Conservation (phyloP, 2,329 filamentous ascomycete species). For the Aureobasidium namibiae region DNA sequence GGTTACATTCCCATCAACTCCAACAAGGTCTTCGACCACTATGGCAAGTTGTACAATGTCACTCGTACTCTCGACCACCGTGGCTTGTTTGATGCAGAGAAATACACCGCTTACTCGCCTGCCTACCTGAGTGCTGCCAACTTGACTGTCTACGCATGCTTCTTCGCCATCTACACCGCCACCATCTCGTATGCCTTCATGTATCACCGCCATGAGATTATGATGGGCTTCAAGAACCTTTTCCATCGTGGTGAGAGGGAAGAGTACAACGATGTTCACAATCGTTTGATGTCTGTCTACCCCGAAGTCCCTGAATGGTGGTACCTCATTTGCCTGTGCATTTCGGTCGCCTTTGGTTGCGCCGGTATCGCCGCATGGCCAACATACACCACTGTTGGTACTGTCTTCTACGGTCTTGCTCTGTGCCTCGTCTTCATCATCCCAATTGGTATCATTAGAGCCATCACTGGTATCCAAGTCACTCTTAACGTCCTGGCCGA, state of each 20-base stretch:
- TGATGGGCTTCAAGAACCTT: not conserved
- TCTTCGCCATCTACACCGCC: constrained; percentile 2
- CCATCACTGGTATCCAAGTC: constrained; percentile 1
- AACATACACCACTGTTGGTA: constrained; percentile 1
- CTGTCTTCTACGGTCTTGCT: constrained; percentile 5
- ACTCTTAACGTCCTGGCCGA: constrained; percentile 1
- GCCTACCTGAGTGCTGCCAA: not conserved
- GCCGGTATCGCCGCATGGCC: constrained; percentile 6
- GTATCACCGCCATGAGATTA: constrained; percentile 8
- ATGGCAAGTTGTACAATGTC: constrained; percentile 5
- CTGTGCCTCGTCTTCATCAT: constrained; percentile 1
- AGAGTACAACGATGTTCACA: not conserved
- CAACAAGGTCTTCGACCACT: not conserved
- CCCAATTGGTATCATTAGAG: not conserved
- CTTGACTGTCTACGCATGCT: not conserved
- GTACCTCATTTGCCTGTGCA: not conserved
- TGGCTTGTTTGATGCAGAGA: not conserved
- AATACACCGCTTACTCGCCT: not conserved
- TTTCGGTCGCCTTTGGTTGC: not conserved
- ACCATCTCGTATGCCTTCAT: constrained; percentile 1
- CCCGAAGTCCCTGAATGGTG: constrained; percentile 10
- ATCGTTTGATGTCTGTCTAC: constrained; percentile 3
- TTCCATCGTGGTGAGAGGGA: not conserved
- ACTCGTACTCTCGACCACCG: not conserved
- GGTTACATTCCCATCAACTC: constrained; percentile 60